A percentile compares a stretch with the other conserved stretches of the same genome.
These are phyloP conservation scores for Athelia sp. DNA, from an alignment of 1,284 basidiomycete species.

Conservation along the genomic window DNA sequence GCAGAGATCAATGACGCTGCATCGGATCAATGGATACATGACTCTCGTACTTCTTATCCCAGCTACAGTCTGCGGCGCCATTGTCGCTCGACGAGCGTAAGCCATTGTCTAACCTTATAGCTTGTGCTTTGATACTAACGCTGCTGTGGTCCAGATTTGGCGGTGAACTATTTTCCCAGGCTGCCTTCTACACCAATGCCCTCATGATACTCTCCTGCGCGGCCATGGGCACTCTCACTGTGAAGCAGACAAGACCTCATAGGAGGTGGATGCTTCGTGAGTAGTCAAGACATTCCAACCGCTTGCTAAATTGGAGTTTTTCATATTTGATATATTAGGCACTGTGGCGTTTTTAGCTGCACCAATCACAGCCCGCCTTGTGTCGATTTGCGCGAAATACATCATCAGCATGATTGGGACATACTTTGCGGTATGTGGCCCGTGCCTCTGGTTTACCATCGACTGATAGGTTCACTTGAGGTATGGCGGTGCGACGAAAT, in stretches of 20 bases:
- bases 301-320: too few species aligned
- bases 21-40: neutral
- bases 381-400: neutral
- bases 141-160: neutral
- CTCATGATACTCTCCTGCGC: neutral
- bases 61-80: neutral
- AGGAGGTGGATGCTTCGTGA: neutral
- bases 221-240: neutral
- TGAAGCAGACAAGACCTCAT: neutral
- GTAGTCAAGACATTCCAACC: neutral
- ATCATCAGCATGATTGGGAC: neutral
- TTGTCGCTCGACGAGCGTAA: neutral
- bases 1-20: neutral
- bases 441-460: neutral
- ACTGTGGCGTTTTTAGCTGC: neutral
- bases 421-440: neutral
- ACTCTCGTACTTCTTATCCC: neutral
- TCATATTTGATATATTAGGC: too few species aligned
- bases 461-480: neutral
- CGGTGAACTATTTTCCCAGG: neutral
- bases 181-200: neutral
- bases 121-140: neutral
- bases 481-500: neutral
- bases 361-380: neutral
- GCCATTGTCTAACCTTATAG: neutral